These are phyloP conservation scores for Blastobotrys muscicola DNA, from an alignment of 805 yeast species.

Conservation along the genomic window DNA sequence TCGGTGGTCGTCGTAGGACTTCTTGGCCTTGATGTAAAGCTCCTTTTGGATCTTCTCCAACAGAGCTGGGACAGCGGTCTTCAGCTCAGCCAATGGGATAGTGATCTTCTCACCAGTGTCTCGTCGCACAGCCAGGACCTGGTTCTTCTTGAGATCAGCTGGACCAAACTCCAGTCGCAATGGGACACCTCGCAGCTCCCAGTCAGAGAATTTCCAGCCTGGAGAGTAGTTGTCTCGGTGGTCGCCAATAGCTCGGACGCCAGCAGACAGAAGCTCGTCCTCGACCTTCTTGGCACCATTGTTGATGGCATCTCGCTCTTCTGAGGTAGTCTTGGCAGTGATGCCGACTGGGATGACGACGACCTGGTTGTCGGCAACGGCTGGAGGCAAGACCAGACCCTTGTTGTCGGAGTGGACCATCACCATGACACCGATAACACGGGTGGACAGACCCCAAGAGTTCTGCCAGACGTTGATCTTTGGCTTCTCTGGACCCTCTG, in stretches of 20 bases:
- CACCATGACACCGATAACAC: slow-evolving; percentile 98
- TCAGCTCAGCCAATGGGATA: slow-evolving; percentile 57
- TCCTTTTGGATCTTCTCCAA: slow-evolving; percentile 75
- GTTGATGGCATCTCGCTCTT: slow-evolving; percentile 58
- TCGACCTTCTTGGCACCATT: slow-evolving; percentile 67
- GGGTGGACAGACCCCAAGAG: slow-evolving; percentile 98
- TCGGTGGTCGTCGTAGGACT: slow-evolving; percentile 74
- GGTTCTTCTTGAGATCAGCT: slow-evolving; percentile 72
- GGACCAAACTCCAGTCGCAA: slow-evolving; percentile 95
- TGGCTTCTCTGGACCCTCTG: slow-evolving; percentile 79
- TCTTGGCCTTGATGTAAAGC: slow-evolving; percentile 70
- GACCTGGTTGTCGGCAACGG: slow-evolving; percentile 87
- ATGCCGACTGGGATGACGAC: slow-evolving; percentile 93
- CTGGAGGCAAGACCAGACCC: slow-evolving; percentile 96
- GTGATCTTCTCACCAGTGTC: slow-evolving; percentile 70
- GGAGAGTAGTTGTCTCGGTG: slow-evolving; percentile 92
- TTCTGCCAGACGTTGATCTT: slow-evolving; percentile 88
- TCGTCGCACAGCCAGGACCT: slow-evolving; percentile 87
- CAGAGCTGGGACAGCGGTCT: slow-evolving; percentile 57
- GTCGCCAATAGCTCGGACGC: slow-evolving; percentile 73
- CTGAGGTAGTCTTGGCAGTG: slow-evolving; percentile 75
- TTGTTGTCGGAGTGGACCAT: slow-evolving; percentile 98
- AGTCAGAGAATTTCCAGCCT: slow-evolving; percentile 97
- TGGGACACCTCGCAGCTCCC: slow-evolving; percentile 95
- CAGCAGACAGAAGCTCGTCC: slow-evolving; percentile 45